phyloP scores from a whole-genome alignment of 495 filamentous ascomycete genomes.

The Evernia prunastri region DNA sequence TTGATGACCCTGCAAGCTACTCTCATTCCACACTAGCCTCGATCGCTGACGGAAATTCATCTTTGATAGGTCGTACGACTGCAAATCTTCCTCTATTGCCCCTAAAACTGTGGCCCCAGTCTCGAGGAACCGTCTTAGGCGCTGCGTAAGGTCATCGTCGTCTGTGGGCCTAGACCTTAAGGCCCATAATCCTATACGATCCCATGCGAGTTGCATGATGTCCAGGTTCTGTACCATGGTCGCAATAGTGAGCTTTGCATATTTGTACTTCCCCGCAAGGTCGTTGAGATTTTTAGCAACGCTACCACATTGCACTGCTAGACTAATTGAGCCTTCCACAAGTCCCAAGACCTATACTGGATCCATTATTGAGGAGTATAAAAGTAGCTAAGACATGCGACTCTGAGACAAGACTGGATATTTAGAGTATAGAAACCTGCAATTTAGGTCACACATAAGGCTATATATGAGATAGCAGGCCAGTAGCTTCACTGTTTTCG shows the following conservation, averaged over 20 bases:
- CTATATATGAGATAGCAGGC: no score
- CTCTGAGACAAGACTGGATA: no score
- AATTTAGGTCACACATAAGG: no score
- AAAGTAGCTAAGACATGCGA: no score
- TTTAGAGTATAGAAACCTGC: no score
- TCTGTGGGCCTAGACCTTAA: constrained; percentile 21
- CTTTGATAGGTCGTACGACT: constrained; percentile 5
- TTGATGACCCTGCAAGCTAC: constrained; percentile 37
- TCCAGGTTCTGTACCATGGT: constrained; percentile 36
- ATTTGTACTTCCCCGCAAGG: constrained; percentile 31
- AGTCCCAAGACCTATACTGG: not conserved
- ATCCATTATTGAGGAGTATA: no score
- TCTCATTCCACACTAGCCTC: constrained; percentile 40
- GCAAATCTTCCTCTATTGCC: constrained; percentile 37
- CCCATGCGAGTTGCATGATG: constrained; percentile 36
- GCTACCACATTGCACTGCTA: constrained; percentile 8
- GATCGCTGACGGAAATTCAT: constrained; percentile 28
- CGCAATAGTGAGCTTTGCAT: constrained; percentile 40
- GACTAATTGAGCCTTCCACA: not conserved
- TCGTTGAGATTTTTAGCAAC: constrained; percentile 2
- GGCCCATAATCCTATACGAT: constrained; percentile 37
- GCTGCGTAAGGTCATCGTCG: constrained; percentile 29
- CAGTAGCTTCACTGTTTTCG: no score
- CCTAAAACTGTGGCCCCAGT: constrained; percentile 38
- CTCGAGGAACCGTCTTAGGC: constrained; percentile 35